Conservation (phyloP, 2,329 filamentous ascomycete genomes). For the Pseudopithomyces chartarum region DNA sequence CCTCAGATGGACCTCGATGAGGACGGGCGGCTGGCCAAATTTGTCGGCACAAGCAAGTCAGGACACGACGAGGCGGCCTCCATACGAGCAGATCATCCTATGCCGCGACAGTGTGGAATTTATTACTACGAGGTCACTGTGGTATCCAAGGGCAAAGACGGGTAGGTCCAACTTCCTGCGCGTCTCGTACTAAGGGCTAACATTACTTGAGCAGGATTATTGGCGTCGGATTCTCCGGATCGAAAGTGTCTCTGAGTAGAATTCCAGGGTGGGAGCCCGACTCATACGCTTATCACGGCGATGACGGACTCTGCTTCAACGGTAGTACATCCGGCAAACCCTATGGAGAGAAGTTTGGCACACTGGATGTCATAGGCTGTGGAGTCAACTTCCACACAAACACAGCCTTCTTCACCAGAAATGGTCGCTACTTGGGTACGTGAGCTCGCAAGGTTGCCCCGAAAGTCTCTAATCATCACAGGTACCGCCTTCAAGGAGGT, state of each 20-base stretch:
- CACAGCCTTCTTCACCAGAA: slow-evolving; percentile 69
- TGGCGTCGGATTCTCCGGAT: slow-evolving; percentile 65
- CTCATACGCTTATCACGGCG: slow-evolving; percentile 70
- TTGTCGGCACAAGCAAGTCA: slow-evolving; percentile 60
- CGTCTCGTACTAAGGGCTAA: slow-evolving; percentile 21
- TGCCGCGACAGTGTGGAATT: slow-evolving; percentile 87
- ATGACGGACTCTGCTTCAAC: slow-evolving; percentile 68
- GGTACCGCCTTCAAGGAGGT: slow-evolving; percentile 74
- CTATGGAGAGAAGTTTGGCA: slow-evolving; percentile 65
- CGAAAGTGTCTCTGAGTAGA: slow-evolving; percentile 63
- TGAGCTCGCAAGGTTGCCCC: background rate
- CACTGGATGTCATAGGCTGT: slow-evolving; percentile 66
- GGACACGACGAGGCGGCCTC: slow-evolving; percentile 74
- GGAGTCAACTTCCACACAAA: slow-evolving; percentile 68
- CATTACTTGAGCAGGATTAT: slow-evolving; percentile 46
- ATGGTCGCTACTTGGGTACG: slow-evolving; percentile 63
- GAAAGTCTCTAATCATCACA: slow-evolving; percentile 41
- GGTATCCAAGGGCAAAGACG: slow-evolving; percentile 69
- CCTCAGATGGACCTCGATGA: slow-evolving; percentile 72
- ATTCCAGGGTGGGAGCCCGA: slow-evolving; percentile 70
- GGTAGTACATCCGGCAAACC: slow-evolving; percentile 61
- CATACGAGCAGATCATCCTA: slow-evolving; percentile 81
- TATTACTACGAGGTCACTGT: slow-evolving; percentile 88
- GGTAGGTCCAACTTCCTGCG: slow-evolving; percentile 55
- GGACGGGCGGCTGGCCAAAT: slow-evolving; percentile 74